These are phyloP conservation scores for Trichomonascus vanleenenianus DNA, from an alignment of 805 yeast genomes.

Conservation along the genomic window DNA sequence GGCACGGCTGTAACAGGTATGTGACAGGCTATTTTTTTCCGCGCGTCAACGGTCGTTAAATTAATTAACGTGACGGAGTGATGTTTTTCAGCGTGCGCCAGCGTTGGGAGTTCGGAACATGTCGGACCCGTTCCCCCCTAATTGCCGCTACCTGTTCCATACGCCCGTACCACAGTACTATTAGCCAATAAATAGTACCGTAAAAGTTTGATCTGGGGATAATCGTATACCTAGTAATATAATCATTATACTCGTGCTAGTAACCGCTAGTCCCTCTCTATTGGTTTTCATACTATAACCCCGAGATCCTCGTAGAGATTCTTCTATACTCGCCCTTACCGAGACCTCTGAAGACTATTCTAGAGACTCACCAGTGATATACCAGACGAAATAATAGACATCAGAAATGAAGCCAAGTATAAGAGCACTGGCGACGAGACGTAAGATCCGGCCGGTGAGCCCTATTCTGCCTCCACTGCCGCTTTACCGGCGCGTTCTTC, in stretches of 20 bases:
- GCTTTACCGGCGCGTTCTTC: constrained; percentile 68
- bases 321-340: too few relatives aligned
- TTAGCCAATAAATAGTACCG: too few relatives aligned
- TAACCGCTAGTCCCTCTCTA: too few relatives aligned
- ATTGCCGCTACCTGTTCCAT: too few relatives aligned
- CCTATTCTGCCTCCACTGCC: constrained; percentile 68
- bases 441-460: constrained; percentile 4
- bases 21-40: not conserved
- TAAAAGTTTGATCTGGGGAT: too few relatives aligned
- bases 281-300: too few relatives aligned
- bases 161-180: too few relatives aligned
- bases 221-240: too few relatives aligned
- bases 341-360: too few relatives aligned
- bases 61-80: not conserved
- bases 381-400: not conserved
- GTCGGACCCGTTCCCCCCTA: too few relatives aligned
- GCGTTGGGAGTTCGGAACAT: not conserved
- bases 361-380: not conserved
- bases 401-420: constrained; percentile 1
- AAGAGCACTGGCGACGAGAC: constrained; percentile 12
- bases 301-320: too few relatives aligned
- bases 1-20: not conserved
- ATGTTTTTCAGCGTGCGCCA: not conserved
- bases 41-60: not conserved
- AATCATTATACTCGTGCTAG: too few relatives aligned